Evolutionary conservation across 108 stramenopile genomes (phyloP), one percentile per base, ranked within the genome.

Genomic region (Nitzschia palea): DNA sequence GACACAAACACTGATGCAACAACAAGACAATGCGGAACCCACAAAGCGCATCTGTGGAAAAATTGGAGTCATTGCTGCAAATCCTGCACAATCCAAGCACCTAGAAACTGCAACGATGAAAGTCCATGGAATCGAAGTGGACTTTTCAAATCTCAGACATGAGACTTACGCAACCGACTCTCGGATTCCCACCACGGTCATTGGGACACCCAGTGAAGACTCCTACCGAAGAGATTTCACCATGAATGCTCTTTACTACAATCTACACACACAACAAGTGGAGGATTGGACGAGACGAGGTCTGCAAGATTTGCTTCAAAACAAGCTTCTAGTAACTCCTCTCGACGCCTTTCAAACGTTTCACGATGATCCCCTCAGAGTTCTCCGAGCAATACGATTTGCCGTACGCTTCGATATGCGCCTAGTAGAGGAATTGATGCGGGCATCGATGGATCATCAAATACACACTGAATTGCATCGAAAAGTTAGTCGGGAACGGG

Each of bases 1-100:
- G n/a, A n/a, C n/a, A n/a, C n/a, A n/a, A n/a, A n/a, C n/a, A n/a
- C n/a, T n/a, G n/a, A 18, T 32, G 48, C 36, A 53, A 73, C 18
- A 71, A 55, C 18, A 17, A 0, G 20, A 69, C 15, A 23, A 34
- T n/a, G 43, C 59, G 1, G 17, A 37, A 5, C n/a, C 60, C 37
- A 48, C 18, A 53, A 14, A 75, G 27, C 47, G 37, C 43, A 58
- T 67, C 52, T 56, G 63, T 63, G 44, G 77, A 9, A 86, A 70
- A 52, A 85, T 95, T 22, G 95, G 85, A 8, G 87, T 95, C 28
- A 94, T 92, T 51, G 88, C 96, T 48, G 96, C 97, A 51, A 99
- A 99, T 64, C 99, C 99, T 18, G 84, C 80, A 18, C 97, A 99
- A 79, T 95, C 91, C 17, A 99, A 99, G 79, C 99, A 99, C 81